Evolutionary conservation across 1,284 basidiomycete species (phyloP).

Genomic region (Ganoderma multipileum): DNA sequence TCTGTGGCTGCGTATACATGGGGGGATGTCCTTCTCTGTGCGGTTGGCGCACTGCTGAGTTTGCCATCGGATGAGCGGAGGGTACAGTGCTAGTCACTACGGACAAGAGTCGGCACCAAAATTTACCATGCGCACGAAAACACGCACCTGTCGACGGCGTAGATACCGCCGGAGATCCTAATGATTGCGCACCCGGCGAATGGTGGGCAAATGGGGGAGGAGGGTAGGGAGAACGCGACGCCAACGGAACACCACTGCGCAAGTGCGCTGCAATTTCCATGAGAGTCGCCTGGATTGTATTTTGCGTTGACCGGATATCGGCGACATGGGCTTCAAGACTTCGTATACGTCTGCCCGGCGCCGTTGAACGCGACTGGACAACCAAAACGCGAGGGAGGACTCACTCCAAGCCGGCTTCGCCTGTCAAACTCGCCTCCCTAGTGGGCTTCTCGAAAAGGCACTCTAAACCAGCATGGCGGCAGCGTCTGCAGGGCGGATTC

Average conservation of each 20-base stretch:
- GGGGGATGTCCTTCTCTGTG: conserved; percentile 33
- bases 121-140: conserved; percentile 47
- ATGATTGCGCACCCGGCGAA: conserved; percentile 65
- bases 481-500: conserved; percentile 90
- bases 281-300: conserved; percentile 77
- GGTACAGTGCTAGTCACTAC: conserved; percentile 37
- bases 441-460: conserved; percentile 92
- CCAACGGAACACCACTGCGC: conserved; percentile 54
- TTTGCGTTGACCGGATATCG: conserved; percentile 74
- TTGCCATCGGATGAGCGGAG: conserved; percentile 35
- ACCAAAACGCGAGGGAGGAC: conserved; percentile 41
- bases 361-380: conserved; percentile 13
- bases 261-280: conserved; percentile 77
- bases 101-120: conserved; percentile 28
- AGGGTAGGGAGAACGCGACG: conserved; percentile 66
- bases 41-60: conserved; percentile 27
- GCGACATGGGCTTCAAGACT: conserved; percentile 85
- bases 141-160: conserved; percentile 54
- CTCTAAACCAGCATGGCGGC: conserved; percentile 82
- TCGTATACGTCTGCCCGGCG: conserved; percentile 75
- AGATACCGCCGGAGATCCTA: conserved; percentile 66
- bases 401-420: conserved; percentile 88
- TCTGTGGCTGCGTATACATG: conserved; percentile 37
- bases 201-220: conserved; percentile 62
- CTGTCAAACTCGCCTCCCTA: conserved; percentile 82